Conservation (phyloP, 148 eudicot species). For the Salicornia ramosissima region DNA sequence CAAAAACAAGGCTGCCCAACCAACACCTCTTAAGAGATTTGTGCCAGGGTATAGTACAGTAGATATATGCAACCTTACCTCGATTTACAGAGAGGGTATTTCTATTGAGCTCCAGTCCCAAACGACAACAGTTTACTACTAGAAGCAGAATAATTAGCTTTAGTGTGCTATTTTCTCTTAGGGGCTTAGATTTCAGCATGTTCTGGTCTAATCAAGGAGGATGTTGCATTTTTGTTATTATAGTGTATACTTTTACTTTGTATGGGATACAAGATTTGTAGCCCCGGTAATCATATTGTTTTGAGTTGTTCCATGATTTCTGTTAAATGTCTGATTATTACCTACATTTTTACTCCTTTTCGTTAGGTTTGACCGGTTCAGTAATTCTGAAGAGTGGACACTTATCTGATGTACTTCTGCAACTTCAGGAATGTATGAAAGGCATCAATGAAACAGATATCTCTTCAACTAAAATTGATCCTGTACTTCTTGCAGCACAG, state of each 20-base stretch:
- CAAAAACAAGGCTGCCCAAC: no score
- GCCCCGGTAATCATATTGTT: background rate
- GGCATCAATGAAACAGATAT: conserved; percentile 66
- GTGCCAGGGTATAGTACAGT: no score
- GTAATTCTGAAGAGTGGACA: conserved; percentile 76
- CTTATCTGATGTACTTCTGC: conserved; percentile 65
- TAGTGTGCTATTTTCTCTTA: no score
- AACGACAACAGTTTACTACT: no score
- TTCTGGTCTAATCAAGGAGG: background rate
- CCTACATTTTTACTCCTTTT: conserved; percentile 12
- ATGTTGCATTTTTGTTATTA: background rate
- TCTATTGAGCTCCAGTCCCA: no score
- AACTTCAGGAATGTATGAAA: conserved; percentile 65
- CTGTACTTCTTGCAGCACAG: conserved; percentile 76
- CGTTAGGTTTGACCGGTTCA: conserved; percentile 74
- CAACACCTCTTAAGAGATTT: no score
- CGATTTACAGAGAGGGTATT: no score
- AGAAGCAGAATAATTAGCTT: no score
- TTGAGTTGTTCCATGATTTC: no score
- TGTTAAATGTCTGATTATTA: no score
- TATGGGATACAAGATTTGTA: background rate
- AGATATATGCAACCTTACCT: no score
- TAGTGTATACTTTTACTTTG: background rate
- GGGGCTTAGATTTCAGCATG: background rate
- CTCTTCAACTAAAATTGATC: conserved; percentile 60